phyloP scores from a whole-genome alignment of 2,329 filamentous ascomycete species.

The Lachnellula cervina region DNA sequence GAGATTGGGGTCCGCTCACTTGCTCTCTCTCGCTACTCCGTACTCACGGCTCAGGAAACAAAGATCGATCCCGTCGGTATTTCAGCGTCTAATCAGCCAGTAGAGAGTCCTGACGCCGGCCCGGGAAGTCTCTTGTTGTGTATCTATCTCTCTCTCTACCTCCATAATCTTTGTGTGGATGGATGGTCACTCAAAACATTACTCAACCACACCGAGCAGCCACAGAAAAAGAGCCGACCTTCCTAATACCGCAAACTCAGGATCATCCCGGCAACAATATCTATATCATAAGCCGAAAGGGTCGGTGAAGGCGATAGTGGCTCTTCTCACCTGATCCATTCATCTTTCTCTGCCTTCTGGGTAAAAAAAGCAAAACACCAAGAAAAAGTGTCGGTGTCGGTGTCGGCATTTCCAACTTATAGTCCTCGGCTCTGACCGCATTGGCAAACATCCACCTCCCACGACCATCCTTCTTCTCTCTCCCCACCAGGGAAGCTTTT shows the following conservation, averaged over 20 bases:
- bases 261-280: neutral
- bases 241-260: neutral
- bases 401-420: no score
- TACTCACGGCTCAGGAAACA: neutral
- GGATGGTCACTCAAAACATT: neutral
- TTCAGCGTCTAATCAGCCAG: slow-evolving; percentile 3
- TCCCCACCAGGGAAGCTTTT: slow-evolving; percentile 16
- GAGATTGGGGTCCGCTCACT: neutral
- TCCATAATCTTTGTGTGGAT: no score
- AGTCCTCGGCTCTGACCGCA: slow-evolving; percentile 8
- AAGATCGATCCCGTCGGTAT: neutral
- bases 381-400: neutral
- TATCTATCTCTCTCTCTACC: no score
- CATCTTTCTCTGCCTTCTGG: no score
- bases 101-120: neutral
- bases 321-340: slow-evolving; percentile 22
- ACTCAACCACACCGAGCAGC: neutral
- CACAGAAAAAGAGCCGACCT: neutral
- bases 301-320: neutral
- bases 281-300: neutral
- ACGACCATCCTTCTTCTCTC: slow-evolving; percentile 1
- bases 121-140: neutral
- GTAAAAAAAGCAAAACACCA: neutral
- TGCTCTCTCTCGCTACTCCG: neutral
- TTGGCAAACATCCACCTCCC: slow-evolving; percentile 1